Base-by-base conservation (phyloP, 768 basidiomycete genomes). In the Trametes gibbosa region DNA sequence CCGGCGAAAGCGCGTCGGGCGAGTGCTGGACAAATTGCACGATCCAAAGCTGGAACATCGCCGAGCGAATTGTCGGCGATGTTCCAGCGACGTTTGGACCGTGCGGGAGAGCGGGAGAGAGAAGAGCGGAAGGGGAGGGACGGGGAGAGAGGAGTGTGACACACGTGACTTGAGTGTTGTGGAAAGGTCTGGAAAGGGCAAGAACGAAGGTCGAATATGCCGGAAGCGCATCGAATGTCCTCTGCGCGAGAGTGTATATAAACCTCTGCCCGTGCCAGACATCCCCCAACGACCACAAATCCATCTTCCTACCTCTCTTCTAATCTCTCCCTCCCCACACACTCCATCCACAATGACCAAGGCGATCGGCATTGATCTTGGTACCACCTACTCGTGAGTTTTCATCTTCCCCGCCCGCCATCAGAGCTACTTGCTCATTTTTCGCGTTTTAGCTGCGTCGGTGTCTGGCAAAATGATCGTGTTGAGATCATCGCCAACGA, bases 391-490 rank as follows among this genome's bases (percentile, higher is more conserved):
- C 82, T 92, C 90, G 90, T 92, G 72, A 65, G 89, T 81, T 12
- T 25, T 14, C 13, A 1, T 10, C 35, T 32, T 52, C 43, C 46
- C 25, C n/a, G 13, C 55, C 39, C 43, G 12, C 2, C 8, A 2
- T 25, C 17, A 7, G 49, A 40, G 25, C 46, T 1, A n/a, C 14
- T 23, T 12, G 46, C 61, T 64, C 48, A 66, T 29, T 19, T 19
- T 34, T 25, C 34, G 46, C 70, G 23, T 53, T 59, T 27, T 73
- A 95, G 92, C n/a, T 98, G 95, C 76, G 96, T 98, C 69, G 96
- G 92, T 83, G 95, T 98, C 63, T 98, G 95, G 95, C 92, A 95
- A 83, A 95, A 97, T 71, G 96, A 98, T 81, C 92, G 95, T 73
- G 95, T 97, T 65, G 95, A 97, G 79, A 97, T 97, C 80, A 98